Conservation (phyloP, 2,329 filamentous ascomycete genomes). For the Plectosphaerella plurivora region DNA sequence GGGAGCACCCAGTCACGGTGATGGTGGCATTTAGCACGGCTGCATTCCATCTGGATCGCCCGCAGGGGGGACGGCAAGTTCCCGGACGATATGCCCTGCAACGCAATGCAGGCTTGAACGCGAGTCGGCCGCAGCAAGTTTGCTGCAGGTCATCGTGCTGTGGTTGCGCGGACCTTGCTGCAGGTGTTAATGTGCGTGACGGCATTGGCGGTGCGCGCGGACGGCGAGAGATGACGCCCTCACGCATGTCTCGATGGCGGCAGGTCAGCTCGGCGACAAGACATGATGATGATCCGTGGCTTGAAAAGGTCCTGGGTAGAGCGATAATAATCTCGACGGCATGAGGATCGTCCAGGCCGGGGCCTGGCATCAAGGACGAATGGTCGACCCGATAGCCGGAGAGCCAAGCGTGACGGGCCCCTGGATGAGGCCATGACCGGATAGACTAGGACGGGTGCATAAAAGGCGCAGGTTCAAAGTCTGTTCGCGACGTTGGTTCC, state of each 20-base stretch:
- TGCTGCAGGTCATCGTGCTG: not conserved
- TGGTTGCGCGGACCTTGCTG: not conserved
- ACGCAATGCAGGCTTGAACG: too few relatives aligned
- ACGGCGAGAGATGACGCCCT: not conserved
- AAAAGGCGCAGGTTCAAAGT: not conserved
- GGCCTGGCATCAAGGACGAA: not conserved
- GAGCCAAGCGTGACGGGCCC: not conserved
- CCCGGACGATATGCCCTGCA: constrained; percentile 3
- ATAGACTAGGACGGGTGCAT: not conserved
- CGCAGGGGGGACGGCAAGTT: constrained; percentile 7
- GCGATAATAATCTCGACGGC: not conserved
- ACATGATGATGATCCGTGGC: too few relatives aligned
- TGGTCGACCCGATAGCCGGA: too few relatives aligned
- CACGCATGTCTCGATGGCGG: too few relatives aligned
- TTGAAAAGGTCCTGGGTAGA: not conserved
- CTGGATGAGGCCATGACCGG: not conserved
- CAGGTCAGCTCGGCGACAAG: too few relatives aligned
- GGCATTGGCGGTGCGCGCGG: not conserved
- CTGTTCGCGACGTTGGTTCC: not conserved
- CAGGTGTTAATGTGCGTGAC: not conserved
- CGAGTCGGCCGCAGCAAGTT: not conserved
- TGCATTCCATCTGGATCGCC: constrained; percentile 11
- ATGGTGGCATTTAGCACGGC: not conserved
- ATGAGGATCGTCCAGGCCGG: not conserved
- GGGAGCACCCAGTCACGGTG: too few relatives aligned